Conservation (phyloP, 352 stramenopile species). For the Phytophthora rubi region DNA sequence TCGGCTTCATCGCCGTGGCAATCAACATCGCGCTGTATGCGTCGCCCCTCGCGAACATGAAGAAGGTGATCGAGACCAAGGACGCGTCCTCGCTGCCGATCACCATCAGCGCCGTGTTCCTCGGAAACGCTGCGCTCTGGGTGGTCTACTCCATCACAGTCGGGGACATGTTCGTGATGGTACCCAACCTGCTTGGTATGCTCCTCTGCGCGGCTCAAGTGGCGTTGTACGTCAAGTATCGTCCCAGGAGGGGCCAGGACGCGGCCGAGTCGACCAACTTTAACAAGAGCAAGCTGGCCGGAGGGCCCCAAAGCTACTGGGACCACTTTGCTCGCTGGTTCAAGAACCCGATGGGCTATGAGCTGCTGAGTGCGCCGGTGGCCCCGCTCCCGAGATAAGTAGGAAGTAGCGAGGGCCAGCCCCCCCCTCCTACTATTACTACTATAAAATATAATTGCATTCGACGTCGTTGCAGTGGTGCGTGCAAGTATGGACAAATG, state of each 20-base stretch:
- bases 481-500: too few relatives aligned
- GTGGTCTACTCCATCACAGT: conserved; percentile 30
- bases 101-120: conserved; percentile 34
- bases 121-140: conserved; percentile 41
- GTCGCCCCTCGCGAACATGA: conserved; percentile 41
- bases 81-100: conserved; percentile 38
- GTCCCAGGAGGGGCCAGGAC: background rate
- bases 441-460: too few relatives aligned
- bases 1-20: conserved; percentile 36
- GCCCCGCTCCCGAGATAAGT: conserved; percentile 27
- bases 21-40: conserved; percentile 42
- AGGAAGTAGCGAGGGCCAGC: background rate
- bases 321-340: conserved; percentile 21
- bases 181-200: conserved; percentile 41
- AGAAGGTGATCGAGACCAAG: conserved; percentile 43
- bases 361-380: conserved; percentile 22
- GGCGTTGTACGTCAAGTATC: conserved; percentile 39
- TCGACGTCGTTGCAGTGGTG: too few relatives aligned
- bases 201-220: conserved; percentile 37
- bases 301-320: conserved; percentile 11
- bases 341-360: conserved; percentile 33
- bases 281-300: conserved; percentile 19
- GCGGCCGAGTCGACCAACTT: conserved; percentile 19
- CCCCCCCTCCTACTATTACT: too few relatives aligned
- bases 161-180: conserved; percentile 37